Conservation (phyloP, 2,329 filamentous ascomycete species). For the Epichloe glyceriae region DNA sequence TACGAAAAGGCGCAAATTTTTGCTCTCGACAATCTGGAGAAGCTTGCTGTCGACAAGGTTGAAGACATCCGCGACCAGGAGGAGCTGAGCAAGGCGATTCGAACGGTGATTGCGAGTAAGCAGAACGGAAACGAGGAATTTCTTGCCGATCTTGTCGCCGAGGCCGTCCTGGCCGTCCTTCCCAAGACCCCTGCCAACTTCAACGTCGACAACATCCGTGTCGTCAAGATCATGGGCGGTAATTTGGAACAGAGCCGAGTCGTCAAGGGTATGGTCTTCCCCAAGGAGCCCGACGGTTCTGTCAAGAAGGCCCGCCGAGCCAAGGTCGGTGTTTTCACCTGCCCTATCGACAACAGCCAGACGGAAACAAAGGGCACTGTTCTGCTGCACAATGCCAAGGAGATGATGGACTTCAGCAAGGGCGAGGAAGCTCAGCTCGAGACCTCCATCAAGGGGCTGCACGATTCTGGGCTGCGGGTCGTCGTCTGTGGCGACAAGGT, state of each 20-base stretch:
- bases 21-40: slow-evolving; percentile 73
- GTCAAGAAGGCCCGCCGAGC: slow-evolving; percentile 86
- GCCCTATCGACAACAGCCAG: slow-evolving; percentile 87
- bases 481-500: slow-evolving; percentile 87
- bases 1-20: slow-evolving; percentile 92
- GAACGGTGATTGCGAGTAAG: slow-evolving; percentile 92
- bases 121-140: slow-evolving; percentile 89
- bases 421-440: slow-evolving; percentile 92
- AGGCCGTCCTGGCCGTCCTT: slow-evolving; percentile 72
- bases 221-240: slow-evolving; percentile 99
- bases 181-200: slow-evolving; percentile 94
- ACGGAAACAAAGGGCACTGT: slow-evolving; percentile 99
- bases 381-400: slow-evolving; percentile 88
- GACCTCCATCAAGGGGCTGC: slow-evolving; percentile 81
- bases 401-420: slow-evolving; percentile 98
- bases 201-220: slow-evolving; percentile 97
- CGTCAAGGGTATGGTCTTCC: slow-evolving; percentile 96
- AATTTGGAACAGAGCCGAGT: slow-evolving; percentile 88
- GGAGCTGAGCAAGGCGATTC: slow-evolving; percentile 88
- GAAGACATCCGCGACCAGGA: slow-evolving; percentile 66
- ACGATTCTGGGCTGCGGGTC: slow-evolving; percentile 86
- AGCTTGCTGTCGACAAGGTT: slow-evolving; percentile 83
- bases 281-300: slow-evolving; percentile 81
- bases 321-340: slow-evolving; percentile 95
- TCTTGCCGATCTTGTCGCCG: slow-evolving; percentile 74